Base-by-base conservation (phyloP, 768 basidiomycete genomes). In the Russula sp. region DNA sequence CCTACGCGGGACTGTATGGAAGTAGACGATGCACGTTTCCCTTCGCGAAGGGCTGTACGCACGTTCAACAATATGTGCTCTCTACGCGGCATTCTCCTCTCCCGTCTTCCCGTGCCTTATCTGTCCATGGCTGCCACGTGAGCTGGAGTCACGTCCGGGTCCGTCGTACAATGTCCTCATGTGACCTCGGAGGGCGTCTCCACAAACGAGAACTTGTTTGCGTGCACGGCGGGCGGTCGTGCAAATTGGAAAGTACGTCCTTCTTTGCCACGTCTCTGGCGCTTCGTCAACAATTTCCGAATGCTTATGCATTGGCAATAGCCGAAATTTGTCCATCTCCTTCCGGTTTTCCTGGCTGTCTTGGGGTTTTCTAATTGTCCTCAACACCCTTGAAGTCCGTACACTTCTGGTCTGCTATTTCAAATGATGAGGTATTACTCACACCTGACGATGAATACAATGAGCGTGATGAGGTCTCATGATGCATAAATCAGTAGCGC, bases 401-500 rank as follows among this genome's bases (percentile, higher is more conserved):
- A 28, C n/a, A 22, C n/a, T 46, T 49, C 11, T 28, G 5, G 22
- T 18, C 16, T 24, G 24, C 18, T 16, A 26, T 20, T 30, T 42
- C 50, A 40, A 30, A 42, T 44, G 52, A 42, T 24, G 30, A 44
- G n/a, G 16, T 52, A 40, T 44, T 6, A 26, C 26, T 11, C 28
- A 24, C 22, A 26, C 32, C 32, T 44, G 42, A 54, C 49, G 11
- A 28, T 10, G n/a, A 34, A 26, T 46, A 24, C 1, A 20, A 53
- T 11, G 34, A 28, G 26, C 14, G 50, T 22, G 40, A 32, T 7
- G 36, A 14, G 44, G 53, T 62, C 61, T 36, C 53, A 62, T 62
- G 61, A 62, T 34, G 24, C 30, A 54, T 6, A 20, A 6, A 51
- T 16, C 28, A n/a, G 36, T 51, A 20, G 3, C 20, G 34, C 46